Base-by-base conservation (phyloP, 768 basidiomycete genomes). In the Pleurotus salmoneostramineus region DNA sequence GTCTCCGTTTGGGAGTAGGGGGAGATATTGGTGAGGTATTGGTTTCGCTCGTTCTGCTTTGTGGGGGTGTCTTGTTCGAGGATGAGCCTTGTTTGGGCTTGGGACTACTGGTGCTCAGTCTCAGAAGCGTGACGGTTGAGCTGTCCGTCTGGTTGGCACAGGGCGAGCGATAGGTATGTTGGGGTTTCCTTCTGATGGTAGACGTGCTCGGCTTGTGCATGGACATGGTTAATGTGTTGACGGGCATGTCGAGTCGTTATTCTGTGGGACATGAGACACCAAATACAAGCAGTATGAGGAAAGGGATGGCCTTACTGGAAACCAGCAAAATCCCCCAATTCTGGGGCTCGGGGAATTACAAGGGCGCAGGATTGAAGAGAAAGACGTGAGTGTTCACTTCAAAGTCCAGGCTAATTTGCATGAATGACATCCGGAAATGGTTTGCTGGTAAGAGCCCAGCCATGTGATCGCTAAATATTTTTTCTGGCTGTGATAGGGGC, bases 81-180 rank as follows among this genome's bases (percentile, higher is more conserved):
- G 60, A 43, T 21, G 48, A 36, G 35, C 36, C 33, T 21, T 34
- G 12, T 46, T 34, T 58, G 21, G 36, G 32, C 11, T 55, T 55
- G 14, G 10, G 17, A 21, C 14, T 55, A 27, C 40, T 55, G 15
- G 21, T 31, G 27, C 37, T 40, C n/a, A 55, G 52, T 27, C 52
- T 55, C 52, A 42, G 52, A 6, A 32, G 48, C 21, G 33, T 34
- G 21, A 49, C 33, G 21, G 37, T n/a, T 8, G 52, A 55, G 40
- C 17, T 55, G 36, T 55, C 52, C 11, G 52, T 27, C 12, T 40
- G 36, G 52, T 55, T 55, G 52, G 67, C 74, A 35, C 74, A 68
- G 6, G 85, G 85, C 5, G 85, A 87, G 59, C 77, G 82, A 68
- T 85, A 84, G 11, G 85, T 86, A 60, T 74, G 62, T 51, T 69